phyloP scores from a whole-genome alignment of 2,329 filamentous ascomycete genomes.

The Parastagonospora nodorum region DNA sequence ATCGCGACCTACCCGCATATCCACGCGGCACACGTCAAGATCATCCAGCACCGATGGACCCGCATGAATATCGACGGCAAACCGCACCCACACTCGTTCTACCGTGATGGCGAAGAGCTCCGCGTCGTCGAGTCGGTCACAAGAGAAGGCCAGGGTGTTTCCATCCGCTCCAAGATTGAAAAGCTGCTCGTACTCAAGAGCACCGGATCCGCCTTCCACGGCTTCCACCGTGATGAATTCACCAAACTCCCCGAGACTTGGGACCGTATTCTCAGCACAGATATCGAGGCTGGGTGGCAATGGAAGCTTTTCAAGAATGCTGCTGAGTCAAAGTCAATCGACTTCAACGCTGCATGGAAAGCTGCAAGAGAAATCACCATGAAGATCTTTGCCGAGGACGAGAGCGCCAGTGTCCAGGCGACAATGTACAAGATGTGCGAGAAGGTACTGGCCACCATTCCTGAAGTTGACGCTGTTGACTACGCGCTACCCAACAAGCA shows the following conservation, averaged over 20 bases:
- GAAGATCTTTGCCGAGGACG: constrained; percentile 85
- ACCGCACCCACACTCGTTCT: constrained; percentile 93
- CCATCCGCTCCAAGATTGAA: constrained; percentile 76
- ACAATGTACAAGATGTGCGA: constrained; percentile 99
- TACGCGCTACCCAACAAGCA: constrained; percentile 97
- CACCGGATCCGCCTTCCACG: constrained; percentile 94
- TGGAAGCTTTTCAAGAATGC: constrained; percentile 76
- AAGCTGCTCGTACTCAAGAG: constrained; percentile 91
- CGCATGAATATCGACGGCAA: constrained; percentile 85
- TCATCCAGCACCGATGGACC: constrained; percentile 88
- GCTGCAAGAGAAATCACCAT: constrained; percentile 84
- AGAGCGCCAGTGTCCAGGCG: constrained; percentile 90
- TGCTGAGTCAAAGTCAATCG: constrained; percentile 67
- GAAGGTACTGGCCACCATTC: constrained; percentile 76
- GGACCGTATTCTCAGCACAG: constrained; percentile 94
- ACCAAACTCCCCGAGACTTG: constrained; percentile 88
- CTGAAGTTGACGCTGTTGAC: constrained; percentile 72
- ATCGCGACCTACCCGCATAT: constrained; percentile 88
- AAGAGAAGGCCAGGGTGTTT: constrained; percentile 69
- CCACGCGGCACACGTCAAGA: constrained; percentile 77
- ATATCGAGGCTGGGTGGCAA: constrained; percentile 84
- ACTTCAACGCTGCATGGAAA: constrained; percentile 80
- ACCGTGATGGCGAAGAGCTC: constrained; percentile 86
- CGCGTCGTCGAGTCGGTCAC: constrained; percentile 78
- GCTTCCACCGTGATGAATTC: constrained; percentile 91